A percentile compares a stretch with the other conserved stretches of the same genome.
Evolutionary conservation across 1,139 yeast species (phyloP).

Genomic region (Kurtzmaniella natalensis): DNA sequence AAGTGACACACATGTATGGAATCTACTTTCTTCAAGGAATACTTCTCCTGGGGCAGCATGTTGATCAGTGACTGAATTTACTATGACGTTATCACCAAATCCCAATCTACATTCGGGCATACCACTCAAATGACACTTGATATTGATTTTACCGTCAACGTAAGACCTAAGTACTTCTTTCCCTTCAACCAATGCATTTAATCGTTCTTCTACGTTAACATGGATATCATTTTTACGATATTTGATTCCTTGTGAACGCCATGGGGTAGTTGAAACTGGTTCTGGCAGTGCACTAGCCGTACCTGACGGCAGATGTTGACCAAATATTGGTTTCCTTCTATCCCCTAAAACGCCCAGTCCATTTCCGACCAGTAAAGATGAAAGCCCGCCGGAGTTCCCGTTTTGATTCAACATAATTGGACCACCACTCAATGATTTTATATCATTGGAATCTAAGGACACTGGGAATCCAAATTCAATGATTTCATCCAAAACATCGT

Average conservation of each 20-base stretch:
- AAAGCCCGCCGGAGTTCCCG: too few relatives aligned
- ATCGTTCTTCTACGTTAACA: constrained; percentile 70
- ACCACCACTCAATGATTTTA: constrained; percentile 7
- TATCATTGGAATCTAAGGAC: constrained; percentile 46
- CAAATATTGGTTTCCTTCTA: neutral
- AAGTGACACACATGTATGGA: constrained; percentile 83
- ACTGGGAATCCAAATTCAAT: constrained; percentile 83
- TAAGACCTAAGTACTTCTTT: constrained; percentile 62
- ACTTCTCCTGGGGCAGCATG: constrained; percentile 43
- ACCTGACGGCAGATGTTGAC: neutral
- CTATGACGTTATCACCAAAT: constrained; percentile 39
- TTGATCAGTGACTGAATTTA: constrained; percentile 14
- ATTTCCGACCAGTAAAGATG: too few relatives aligned
- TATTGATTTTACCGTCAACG: constrained; percentile 71
- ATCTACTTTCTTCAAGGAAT: constrained; percentile 70
- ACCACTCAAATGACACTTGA: constrained; percentile 75
- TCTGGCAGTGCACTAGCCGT: constrained; percentile 1
- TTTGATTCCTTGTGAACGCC: constrained; percentile 73
- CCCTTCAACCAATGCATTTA: constrained; percentile 61
- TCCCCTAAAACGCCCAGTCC: neutral
- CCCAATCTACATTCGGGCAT: constrained; percentile 68
- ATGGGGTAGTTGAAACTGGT: constrained; percentile 17
- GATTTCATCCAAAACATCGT: constrained; percentile 75
- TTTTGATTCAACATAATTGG: too few relatives aligned
- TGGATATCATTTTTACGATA: constrained; percentile 80